Base-by-base conservation (phyloP, 345 rosid species). In the Salix suchowensis region DNA sequence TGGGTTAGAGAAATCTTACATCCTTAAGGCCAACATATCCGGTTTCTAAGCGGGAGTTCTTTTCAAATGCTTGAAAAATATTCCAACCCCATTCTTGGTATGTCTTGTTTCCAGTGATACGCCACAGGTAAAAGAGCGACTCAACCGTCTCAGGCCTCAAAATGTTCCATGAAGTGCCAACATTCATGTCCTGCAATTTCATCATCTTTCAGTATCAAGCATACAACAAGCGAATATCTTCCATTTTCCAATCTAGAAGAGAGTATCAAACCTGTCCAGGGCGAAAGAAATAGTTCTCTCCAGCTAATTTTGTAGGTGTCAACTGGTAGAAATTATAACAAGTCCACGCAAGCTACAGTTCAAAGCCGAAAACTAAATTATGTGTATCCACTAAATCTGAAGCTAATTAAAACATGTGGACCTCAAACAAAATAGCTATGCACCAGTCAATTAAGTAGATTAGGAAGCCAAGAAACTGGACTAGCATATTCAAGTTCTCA, bases 51-150 rank as follows among this genome's bases (percentile, higher is more conserved):
- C 97, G 98, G 24, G 97, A 96, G 82, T 90, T 91, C 87, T 84
- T 93, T 76, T 93, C 98, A 75, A 96, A 96, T 55, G 98, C 98
- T 86, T 93, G 87, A 71, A 96, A 96, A 68, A 96, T 96, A 82
- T 92, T 88, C 99, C 99, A 96, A 76, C 94, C 99, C 99, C 98
- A 96, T 50, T 96, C 99, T 80, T 89, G 91, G 84, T 96, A 96
- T n/a, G 99, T 96, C 80, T 77, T 88, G 82, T 96, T 96, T 39
- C 99, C 99, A 39, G 99, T 96, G 52, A 94, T 76, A 52, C 99
- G 98, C 97, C 97, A 96, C 42, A 96, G 88, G 82, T 96, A 96
- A 80, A 94, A 94, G 32, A 96, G 92, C 0, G 99, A 96, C 83
- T 96, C 99, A 75, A 96, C 84, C 0, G 99, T 94, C 88, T 94